These are phyloP conservation scores for Aspergillus tanneri DNA, from an alignment of 2,329 filamentous ascomycete species.

Conservation along the genomic window DNA sequence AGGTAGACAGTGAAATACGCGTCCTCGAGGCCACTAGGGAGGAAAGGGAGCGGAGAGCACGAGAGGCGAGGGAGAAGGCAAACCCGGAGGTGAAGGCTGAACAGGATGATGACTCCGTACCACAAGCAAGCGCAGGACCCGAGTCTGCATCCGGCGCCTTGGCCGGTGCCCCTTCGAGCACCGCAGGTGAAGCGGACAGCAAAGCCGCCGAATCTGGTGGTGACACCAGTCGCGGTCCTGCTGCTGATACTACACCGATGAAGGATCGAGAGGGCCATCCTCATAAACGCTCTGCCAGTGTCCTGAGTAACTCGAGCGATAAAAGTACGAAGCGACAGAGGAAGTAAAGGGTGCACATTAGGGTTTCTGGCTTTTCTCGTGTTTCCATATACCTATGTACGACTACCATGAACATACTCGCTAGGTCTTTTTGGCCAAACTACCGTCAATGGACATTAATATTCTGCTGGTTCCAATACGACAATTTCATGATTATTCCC, in stretches of 20 bases:
- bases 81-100: conserved; percentile 38
- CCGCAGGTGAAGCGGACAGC: conserved; percentile 1
- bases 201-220: conserved; percentile 4
- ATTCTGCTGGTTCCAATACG: conserved; percentile 5
- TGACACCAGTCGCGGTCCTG: conserved; percentile 9
- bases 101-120: conserved; percentile 29
- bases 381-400: conserved; percentile 32
- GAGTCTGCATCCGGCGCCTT: conserved; percentile 19
- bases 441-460: conserved; percentile 3
- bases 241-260: conserved; percentile 10
- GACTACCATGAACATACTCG: conserved; percentile 29
- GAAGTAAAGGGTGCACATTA: conserved; percentile 30
- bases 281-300: conserved; percentile 81
- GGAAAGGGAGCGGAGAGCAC: conserved; percentile 39
- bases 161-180: conserved; percentile 6
- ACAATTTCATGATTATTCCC: conserved; percentile 17
- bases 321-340: conserved; percentile 53
- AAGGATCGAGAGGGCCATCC: conserved; percentile 21
- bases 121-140: conserved; percentile 6
- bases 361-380: conserved; percentile 9
- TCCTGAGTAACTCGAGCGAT: conserved; percentile 69
- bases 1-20: conserved; percentile 49
- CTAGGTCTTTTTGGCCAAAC: neutral
- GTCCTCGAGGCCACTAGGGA: conserved; percentile 45
- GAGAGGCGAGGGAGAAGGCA: conserved; percentile 29